A percentile compares a stretch with the other conserved stretches of the same genome.
Evolutionary conservation across 768 basidiomycete genomes (phyloP).

Genomic region (Suillus plorans): DNA sequence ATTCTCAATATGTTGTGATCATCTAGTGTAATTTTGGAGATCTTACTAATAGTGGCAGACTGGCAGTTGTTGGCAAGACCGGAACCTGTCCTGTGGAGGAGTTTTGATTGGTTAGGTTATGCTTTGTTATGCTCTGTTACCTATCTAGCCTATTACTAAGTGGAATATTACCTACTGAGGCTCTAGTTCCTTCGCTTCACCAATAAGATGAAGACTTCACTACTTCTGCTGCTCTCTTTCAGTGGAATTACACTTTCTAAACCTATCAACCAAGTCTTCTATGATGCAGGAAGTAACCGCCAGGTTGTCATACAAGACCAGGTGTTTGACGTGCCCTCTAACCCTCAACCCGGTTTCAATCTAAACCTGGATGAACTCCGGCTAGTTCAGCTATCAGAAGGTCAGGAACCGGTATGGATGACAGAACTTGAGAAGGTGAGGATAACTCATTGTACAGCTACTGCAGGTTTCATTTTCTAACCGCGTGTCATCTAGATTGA

Average conservation of each 20-base stretch:
- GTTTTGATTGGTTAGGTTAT: background rate
- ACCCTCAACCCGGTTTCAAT: conserved; percentile 47
- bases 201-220: background rate
- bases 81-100: too few species aligned
- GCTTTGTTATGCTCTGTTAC: background rate
- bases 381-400: conserved; percentile 69
- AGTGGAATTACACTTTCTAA: background rate
- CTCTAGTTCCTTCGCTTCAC: background rate
- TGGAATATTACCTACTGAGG: too few species aligned
- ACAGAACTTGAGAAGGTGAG: conserved; percentile 86
- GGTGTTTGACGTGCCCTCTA: conserved; percentile 21
- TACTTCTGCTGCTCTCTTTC: background rate
- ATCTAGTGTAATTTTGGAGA: background rate
- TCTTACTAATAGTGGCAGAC: background rate
- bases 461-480: background rate
- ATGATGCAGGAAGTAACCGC: conserved; percentile 4
- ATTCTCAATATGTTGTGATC: background rate
- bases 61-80: too few species aligned
- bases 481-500: conserved; percentile 51
- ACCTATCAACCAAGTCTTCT: background rate
- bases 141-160: background rate
- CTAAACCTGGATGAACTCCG: conserved; percentile 72
- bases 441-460: too few species aligned
- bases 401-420: conserved; percentile 71
- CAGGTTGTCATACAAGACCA: conserved; percentile 30